Percentiles rank a stretch among this genome's conserved stretches.
Conservation (phyloP, 2,329 filamentous ascomycete species). For the Phialocephala sp. region DNA sequence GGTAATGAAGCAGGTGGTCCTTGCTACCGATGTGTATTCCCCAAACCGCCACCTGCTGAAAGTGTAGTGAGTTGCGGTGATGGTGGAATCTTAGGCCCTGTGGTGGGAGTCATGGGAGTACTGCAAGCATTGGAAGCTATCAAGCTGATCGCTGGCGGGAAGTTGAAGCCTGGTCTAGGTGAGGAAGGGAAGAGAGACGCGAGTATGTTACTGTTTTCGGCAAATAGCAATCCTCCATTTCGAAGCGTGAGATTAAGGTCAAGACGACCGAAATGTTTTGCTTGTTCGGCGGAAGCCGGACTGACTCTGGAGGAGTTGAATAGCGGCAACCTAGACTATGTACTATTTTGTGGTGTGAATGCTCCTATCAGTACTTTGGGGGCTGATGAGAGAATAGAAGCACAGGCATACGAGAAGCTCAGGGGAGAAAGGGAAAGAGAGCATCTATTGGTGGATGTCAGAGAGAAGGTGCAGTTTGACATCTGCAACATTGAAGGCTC, state of each 20-base stretch:
- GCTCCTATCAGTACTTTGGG: constrained; percentile 60
- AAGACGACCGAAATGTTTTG: constrained; percentile 72
- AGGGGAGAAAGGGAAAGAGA: constrained; percentile 35
- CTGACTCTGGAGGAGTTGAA: constrained; percentile 68
- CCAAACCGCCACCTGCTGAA: constrained; percentile 81
- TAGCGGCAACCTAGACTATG: constrained; percentile 77
- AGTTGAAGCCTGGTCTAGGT: constrained; percentile 17
- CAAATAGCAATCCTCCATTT: constrained; percentile 63
- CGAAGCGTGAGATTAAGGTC: constrained; percentile 76
- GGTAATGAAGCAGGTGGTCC: constrained; percentile 70
- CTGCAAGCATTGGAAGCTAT: constrained; percentile 89
- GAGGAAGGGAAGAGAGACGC: constrained; percentile 35
- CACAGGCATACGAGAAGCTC: constrained; percentile 57
- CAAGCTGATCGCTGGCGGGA: constrained; percentile 68
- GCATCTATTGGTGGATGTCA: constrained; percentile 78
- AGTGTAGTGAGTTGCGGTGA: constrained; percentile 88
- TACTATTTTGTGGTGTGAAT: constrained; percentile 79
- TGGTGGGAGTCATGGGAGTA: constrained; percentile 92
- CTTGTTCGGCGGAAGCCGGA: constrained; percentile 69
- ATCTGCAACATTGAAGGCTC: constrained; percentile 79
- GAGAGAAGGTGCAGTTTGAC: constrained; percentile 83
- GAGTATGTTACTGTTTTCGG: constrained; percentile 56
- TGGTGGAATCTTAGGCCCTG: constrained; percentile 88
- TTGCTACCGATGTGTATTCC: constrained; percentile 94
- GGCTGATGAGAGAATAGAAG: constrained; percentile 71